These are phyloP conservation scores for Omphalotus guepiniiformis DNA, from an alignment of 768 basidiomycete genomes.

Conservation along the genomic window DNA sequence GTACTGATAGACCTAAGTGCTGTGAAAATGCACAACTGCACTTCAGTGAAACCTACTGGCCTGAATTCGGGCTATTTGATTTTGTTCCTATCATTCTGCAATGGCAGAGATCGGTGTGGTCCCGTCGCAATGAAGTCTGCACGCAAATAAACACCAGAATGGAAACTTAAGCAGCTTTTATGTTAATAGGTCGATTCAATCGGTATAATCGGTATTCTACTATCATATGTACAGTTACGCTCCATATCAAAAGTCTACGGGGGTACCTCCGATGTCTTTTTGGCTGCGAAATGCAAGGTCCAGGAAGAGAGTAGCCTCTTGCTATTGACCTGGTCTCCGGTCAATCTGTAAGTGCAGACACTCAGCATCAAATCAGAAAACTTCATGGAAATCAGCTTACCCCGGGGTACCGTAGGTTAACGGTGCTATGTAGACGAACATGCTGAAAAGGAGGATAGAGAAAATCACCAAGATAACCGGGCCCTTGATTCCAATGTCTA, in stretches of 20 bases:
- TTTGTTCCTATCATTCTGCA: constrained; percentile 84
- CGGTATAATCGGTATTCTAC: too few species aligned
- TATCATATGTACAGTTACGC: too few species aligned
- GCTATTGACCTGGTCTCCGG: constrained; percentile 80
- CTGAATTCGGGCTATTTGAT: constrained; percentile 84
- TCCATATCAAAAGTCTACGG: too few species aligned
- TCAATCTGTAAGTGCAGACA: constrained; percentile 48
- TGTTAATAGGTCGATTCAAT: too few species aligned
- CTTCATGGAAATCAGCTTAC: constrained; percentile 43
- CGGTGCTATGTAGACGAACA: constrained; percentile 78
- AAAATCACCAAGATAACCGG: constrained; percentile 59
- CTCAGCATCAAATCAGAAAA: constrained; percentile 10
- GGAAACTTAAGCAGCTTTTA: too few species aligned
- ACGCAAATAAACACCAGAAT: too few species aligned
- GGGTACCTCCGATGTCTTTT: constrained; percentile 41
- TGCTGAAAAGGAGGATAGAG: constrained; percentile 52
- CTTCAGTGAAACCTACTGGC: constrained; percentile 85
- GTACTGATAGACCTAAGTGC: constrained; percentile 41
- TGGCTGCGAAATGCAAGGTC: constrained; percentile 91
- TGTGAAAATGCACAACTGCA: constrained; percentile 84
- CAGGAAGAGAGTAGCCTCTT: constrained; percentile 82
- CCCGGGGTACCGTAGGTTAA: constrained; percentile 96
- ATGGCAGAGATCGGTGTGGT: constrained; percentile 49
- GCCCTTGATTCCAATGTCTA: constrained; percentile 77
- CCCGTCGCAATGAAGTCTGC: not conserved